Evolutionary conservation across 257 asterid genomes (phyloP).

Genomic region (Cynanchum wilfordii): DNA sequence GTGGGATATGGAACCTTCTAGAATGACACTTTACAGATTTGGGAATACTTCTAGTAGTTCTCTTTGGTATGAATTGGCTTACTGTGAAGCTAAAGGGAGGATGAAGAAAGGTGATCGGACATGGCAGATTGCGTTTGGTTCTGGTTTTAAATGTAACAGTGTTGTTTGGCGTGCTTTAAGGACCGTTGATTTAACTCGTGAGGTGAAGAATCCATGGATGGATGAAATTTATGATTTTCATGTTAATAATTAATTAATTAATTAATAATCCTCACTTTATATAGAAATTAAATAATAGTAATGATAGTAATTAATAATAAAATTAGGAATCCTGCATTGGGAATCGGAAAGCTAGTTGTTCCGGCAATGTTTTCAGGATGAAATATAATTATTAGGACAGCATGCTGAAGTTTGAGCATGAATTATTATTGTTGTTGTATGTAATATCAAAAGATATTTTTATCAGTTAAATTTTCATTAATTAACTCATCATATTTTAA

Average conservation of each 20-base stretch:
- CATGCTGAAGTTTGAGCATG: too few relatives aligned
- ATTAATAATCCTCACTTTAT: too few relatives aligned
- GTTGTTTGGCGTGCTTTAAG: slow-evolving; percentile 36
- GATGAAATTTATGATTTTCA: slow-evolving; percentile 34
- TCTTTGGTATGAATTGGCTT: slow-evolving; percentile 38
- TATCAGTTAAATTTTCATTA: too few relatives aligned
- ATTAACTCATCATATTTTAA: too few relatives aligned
- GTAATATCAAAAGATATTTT: too few relatives aligned
- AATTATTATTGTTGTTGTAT: too few relatives aligned
- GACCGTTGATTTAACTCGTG: slow-evolving; percentile 15
- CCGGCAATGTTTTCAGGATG: too few relatives aligned
- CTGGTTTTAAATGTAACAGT: slow-evolving; percentile 40
- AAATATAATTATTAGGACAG: too few relatives aligned
- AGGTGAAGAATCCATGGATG: slow-evolving; percentile 33
- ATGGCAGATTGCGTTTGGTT: slow-evolving; percentile 39
- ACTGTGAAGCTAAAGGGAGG: slow-evolving; percentile 35
- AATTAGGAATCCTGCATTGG: too few relatives aligned
- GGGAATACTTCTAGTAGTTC: slow-evolving; percentile 43
- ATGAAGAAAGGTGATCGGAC: slow-evolving; percentile 30
- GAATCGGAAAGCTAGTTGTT: too few relatives aligned
- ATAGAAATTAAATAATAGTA: too few relatives aligned
- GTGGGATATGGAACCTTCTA: slow-evolving; percentile 41
- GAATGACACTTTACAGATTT: slow-evolving; percentile 39
- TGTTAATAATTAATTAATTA: neutral
- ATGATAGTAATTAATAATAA: too few relatives aligned